These are phyloP conservation scores for Candida multigemmis DNA, from an alignment of 805 yeast genomes.

Conservation along the genomic window DNA sequence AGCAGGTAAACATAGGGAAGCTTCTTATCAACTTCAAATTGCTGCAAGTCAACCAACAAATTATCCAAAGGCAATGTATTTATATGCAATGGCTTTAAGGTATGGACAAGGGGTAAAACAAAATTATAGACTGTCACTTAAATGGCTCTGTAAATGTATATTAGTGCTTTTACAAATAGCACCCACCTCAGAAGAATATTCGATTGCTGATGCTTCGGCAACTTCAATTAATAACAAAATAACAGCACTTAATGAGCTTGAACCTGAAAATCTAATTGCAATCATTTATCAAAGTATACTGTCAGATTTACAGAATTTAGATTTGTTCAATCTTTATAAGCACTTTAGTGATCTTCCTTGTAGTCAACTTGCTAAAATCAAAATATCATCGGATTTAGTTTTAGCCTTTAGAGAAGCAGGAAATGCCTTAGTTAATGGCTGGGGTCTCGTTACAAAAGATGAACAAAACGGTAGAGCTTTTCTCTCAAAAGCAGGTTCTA, in stretches of 20 bases:
- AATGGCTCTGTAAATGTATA: slow-evolving; percentile 49
- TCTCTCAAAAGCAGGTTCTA: slow-evolving; percentile 54
- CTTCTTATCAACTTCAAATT: slow-evolving; percentile 56
- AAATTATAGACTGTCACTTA: slow-evolving; percentile 44
- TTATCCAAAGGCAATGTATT: slow-evolving; percentile 50
- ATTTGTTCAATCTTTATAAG: slow-evolving; percentile 15
- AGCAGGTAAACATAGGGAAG: slow-evolving; percentile 55
- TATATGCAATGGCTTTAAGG: slow-evolving; percentile 60
- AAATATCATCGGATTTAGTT: slow-evolving; percentile 30
- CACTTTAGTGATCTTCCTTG: slow-evolving; percentile 14
- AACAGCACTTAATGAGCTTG: slow-evolving; percentile 14
- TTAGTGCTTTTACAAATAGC: slow-evolving; percentile 7
- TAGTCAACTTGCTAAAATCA: slow-evolving; percentile 18
- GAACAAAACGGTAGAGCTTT: slow-evolving; percentile 49
- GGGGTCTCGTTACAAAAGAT: slow-evolving; percentile 42
- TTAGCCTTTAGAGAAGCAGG: slow-evolving; percentile 57
- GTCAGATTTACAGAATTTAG: slow-evolving; percentile 10
- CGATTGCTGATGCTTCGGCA: no score
- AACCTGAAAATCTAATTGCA: slow-evolving; percentile 18
- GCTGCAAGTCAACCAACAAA: slow-evolving; percentile 55
- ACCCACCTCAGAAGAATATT: slow-evolving; percentile 1
- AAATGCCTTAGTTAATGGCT: slow-evolving; percentile 44
- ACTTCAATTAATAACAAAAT: slow-evolving; percentile 4
- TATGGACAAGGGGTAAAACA: slow-evolving; percentile 61
- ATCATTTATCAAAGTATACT: slow-evolving; percentile 15